Evolutionary conservation across 495 filamentous ascomycete genomes (phyloP), one percentile per base, ranked within the genome.

Genomic region (Endocarpon pusillum): DNA sequence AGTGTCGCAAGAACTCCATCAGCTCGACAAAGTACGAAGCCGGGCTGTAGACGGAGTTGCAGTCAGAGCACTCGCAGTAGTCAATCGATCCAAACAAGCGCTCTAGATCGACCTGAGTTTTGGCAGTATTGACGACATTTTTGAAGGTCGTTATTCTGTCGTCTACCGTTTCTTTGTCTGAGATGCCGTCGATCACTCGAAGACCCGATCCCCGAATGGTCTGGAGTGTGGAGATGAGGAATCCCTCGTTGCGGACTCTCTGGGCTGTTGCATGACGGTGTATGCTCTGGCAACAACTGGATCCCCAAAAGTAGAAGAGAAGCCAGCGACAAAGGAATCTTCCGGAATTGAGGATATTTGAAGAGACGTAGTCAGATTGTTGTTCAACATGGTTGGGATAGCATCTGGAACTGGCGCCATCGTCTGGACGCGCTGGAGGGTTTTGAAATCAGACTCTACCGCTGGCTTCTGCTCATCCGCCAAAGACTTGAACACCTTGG

Each of bases 11-110:
- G 26, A 39, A 46, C 33, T 54, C 30, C 6, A 55, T 39, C 17
- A 54, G 22, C 8, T 52, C 46, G 3, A 55, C 51, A 24, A 47
- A 44, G 36, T 55, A 55, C 3, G 45, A 35, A 0, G 51, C 41
- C 4, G 48, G 42, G 30, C 35, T 35, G 19, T 23, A 31, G 28
- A 52, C 38, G 2, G 40, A 38, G 16, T 20, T 34, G 39, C 51
- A 54, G n/a, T 45, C 43, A 20, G 25, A 25, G 32, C 50, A 52
- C 0, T 7, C 17, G 24, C 44, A 28, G 2, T 22, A 12, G 21
- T 42, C 44, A 12, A 46, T 15, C n/a, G 14, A 19, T 3, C 38
- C 44, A 21, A 46, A 46, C 8, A 46, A 23, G 0, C 9, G 21
- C 19, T 38, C 27, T 2, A 46, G 12, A 23, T 46, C 35, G 41